Base-by-base conservation (phyloP, 805 yeast species). In the Wickerhamomyces pijperi region DNA sequence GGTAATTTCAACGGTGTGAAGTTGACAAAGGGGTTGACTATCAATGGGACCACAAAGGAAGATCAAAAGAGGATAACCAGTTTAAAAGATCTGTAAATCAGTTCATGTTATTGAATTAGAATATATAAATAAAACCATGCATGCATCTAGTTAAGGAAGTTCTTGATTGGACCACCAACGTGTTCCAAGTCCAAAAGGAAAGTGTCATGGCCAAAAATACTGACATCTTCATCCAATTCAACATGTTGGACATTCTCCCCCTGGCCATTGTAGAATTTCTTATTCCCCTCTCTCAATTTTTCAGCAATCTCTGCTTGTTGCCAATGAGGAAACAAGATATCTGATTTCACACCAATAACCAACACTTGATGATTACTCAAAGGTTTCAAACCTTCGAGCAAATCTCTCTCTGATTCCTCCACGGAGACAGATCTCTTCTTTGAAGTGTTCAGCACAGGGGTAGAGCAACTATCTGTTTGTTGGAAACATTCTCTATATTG, bases 321-420 rank as follows among this genome's bases (percentile, higher is more conserved):
- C 95, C 95, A 85, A 29, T 80, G 84, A 1, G 97, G 97, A 66
- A 88, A 88, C 38, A 88, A 67, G 32, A 83, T 82, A 56, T 88
- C 97, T 1, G 92, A 80, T 54, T 84, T 92, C n/a, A 87, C 96
- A 11, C 97, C 97, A 38, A 88, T 71, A 4, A 88, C 84, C 40
- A 88, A 64, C 3, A 83, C 68, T 28, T 82, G 77, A 43, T 77
- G 75, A 46, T 78, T 67, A 2, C 80, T 67, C 41, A 88, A 63
- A 20, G 73, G 72, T 23, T 55, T 50, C 66, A 88, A 62, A 2
- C 97, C 97, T 16, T 64, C 59, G 18, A 66, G 59, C 32, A 88
- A 64, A 55, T 88, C 96, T 5, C 60, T 54, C 17, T 64, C 60
- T 2, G 81, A 65, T 42, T 77, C 81, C 39, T 77, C 81, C 1